Evolutionary conservation across 2,329 filamentous ascomycete species (phyloP), one percentile per base, ranked within the genome.

Genomic region (Neodidymelliopsis sp.): DNA sequence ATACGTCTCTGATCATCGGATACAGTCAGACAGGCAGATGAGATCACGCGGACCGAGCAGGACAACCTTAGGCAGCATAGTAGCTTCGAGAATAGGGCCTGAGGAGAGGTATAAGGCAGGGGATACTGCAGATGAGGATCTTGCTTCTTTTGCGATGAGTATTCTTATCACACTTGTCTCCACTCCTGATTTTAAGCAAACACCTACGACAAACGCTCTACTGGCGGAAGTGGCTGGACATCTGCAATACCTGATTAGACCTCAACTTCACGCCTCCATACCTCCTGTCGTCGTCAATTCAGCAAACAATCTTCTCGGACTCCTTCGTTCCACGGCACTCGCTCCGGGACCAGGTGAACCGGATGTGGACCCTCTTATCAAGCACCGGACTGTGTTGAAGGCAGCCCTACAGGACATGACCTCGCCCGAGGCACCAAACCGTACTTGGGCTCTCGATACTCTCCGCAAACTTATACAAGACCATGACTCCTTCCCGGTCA

Each of bases 401-500:
- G 49, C 51, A 10, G 58, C 57, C 4, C 40, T 69, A 8, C 39
- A 49, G 13, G 66, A 72, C 12, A 56, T 74, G 3, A 63, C 62
- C 8, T 73, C 71, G 5, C 54, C 59, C 2, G 63, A 71, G 13
- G 67, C 73, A 4, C 72, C 73, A 6, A 66, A 72, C 36, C 68
- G 73, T 12, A 66, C 66, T 2, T 72, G 71, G 60, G 70, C 70
- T 5, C 56, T 75, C 19, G 57, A 64, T 5, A 62, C 57, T 0
- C 40, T 75, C 0, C 59, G 60, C 20, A 62, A 56, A 30, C 75
- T 91, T 7, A 80, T 91, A 28, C 57, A 76, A 18, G 69, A 59
- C 28, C 36, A 79, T 0, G 74, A 77, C 28, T 84, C 84, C 30
- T 70, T 69, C 41, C 70, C 84, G 0, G 75, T 86, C 8, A 67